phyloP scores from a whole-genome alignment of 768 basidiomycete species.

The Paxillus ammoniavirescens region DNA sequence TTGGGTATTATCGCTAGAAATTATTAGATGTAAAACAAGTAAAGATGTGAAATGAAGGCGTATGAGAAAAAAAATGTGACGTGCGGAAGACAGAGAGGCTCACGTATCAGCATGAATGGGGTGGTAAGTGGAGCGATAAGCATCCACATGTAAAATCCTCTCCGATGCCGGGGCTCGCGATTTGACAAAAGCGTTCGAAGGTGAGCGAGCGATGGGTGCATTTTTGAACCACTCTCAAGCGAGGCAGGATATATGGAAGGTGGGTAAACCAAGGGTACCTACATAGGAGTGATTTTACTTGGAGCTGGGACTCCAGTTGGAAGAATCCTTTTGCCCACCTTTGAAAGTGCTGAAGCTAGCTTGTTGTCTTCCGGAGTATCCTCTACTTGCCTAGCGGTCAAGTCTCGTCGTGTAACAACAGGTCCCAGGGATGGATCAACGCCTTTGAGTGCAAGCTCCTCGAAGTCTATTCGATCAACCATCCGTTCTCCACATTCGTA shows the following conservation, averaged over 20 bases:
- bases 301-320: neutral
- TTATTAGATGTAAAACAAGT: neutral
- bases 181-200: slow-evolving; percentile 49
- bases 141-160: slow-evolving; percentile 67
- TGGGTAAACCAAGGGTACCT: slow-evolving; percentile 53
- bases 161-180: slow-evolving; percentile 62
- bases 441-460: slow-evolving; percentile 73
- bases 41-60: neutral
- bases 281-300: neutral
- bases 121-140: slow-evolving; percentile 65
- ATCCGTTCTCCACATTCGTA: slow-evolving; percentile 66
- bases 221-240: slow-evolving; percentile 23
- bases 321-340: slow-evolving; percentile 7
- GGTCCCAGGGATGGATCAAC: slow-evolving; percentile 71
- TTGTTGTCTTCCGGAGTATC: slow-evolving; percentile 13
- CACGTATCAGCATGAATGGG: slow-evolving; percentile 78
- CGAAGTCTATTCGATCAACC: slow-evolving; percentile 73
- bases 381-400: slow-evolving; percentile 14
- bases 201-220: slow-evolving; percentile 40
- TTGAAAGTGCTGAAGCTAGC: slow-evolving; percentile 3
- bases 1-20: slow-evolving; percentile 74
- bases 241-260: slow-evolving; percentile 56
- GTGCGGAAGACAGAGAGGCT: slow-evolving; percentile 21
- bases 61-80: neutral
- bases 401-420: slow-evolving; percentile 30